Evolutionary conservation across 148 eudicot species (phyloP), one percentile per base, ranked within the genome.

Genomic region (Camellia japonica): DNA sequence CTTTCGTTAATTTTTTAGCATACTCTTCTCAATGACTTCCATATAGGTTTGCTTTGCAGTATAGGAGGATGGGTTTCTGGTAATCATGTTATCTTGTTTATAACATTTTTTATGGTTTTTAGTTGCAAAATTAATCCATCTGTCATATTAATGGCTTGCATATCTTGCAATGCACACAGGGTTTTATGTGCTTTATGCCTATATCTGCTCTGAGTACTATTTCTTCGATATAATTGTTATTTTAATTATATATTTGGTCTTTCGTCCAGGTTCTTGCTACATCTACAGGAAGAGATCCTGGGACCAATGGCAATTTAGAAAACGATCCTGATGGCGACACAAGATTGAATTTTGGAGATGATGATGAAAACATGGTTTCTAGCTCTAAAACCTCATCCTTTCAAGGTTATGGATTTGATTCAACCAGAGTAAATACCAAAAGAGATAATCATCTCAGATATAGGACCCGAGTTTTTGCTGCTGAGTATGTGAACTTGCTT

Each of bases 381-480:
- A 87, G 88, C 73, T 87, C 92, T 80, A 80, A 79, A 73, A 67
- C 78, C 78, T 68, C 83, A 65, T 80, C 86, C 43, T 73, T 79
- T 75, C 86, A 89, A 71, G 87, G 74, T 79, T 82, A 80, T 74
- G 78, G 75, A 46, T 81, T 74, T 80, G 91, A 89, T 82, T 73
- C 88, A 80, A 84, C 93, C 19, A 78, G 84, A 71, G 80, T 84
- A 42, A 85, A 80, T 79, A 69, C 82, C 79, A 79, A 85, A 84
- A 91, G 94, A 75, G 94, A 93, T 58, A 90, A 89, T 89, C 91
- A 86, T 86, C 98, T 93, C 82, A 86, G 99, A 92, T 92, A 92
- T 81, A 90, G 95, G 84, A 96, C 99, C 51, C 90, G 93, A 77
- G 93, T 91, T 73, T 96, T 96, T 86, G 99, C 98, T 75, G 98